Percentiles rank a stretch among this genome's conserved stretches.
These are phyloP conservation scores for Dissoconium aciculare DNA, from an alignment of 2,329 filamentous ascomycete genomes.

Conservation along the genomic window DNA sequence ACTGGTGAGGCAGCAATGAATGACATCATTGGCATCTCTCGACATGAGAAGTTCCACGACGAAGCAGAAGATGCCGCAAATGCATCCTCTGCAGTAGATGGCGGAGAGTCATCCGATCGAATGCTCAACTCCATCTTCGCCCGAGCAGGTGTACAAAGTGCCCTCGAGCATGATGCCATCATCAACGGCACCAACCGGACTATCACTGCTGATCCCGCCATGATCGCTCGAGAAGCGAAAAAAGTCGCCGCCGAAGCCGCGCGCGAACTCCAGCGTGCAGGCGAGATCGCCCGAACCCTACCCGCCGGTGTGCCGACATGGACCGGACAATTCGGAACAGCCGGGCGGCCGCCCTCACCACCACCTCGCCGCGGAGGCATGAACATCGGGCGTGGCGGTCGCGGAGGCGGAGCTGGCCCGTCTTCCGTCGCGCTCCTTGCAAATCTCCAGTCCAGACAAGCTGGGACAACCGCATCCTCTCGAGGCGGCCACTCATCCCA, in stretches of 20 bases:
- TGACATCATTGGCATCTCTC: slow-evolving; percentile 28
- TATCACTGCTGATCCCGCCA: slow-evolving; percentile 56
- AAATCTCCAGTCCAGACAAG: slow-evolving; percentile 30
- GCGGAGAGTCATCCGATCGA: slow-evolving; percentile 34
- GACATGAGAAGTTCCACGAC: slow-evolving; percentile 30
- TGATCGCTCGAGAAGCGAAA: slow-evolving; percentile 70
- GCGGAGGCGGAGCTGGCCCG: slow-evolving; percentile 19
- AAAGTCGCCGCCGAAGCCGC: slow-evolving; percentile 66
- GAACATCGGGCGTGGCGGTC: slow-evolving; percentile 25
- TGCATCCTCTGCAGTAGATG: slow-evolving; percentile 10
- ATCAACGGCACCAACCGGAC: slow-evolving; percentile 55
- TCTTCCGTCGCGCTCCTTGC: slow-evolving; percentile 30
- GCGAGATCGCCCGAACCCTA: slow-evolving; percentile 54
- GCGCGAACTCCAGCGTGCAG: slow-evolving; percentile 56
- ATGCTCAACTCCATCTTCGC: slow-evolving; percentile 85
- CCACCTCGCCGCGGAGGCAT: slow-evolving; percentile 30
- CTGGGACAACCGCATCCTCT: slow-evolving; percentile 16
- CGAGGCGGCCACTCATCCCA: slow-evolving; percentile 1
- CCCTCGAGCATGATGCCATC: slow-evolving; percentile 84
- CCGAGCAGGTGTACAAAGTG: slow-evolving; percentile 71
- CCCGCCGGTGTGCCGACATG: slow-evolving; percentile 81
- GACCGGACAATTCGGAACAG: slow-evolving; percentile 72
- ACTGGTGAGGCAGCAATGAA: slow-evolving; percentile 1
- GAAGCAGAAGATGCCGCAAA: slow-evolving; percentile 8
- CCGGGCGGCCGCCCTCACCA: slow-evolving; percentile 51